Conservation (phyloP, 495 filamentous ascomycete species). For the Podospora pseudoanserina region DNA sequence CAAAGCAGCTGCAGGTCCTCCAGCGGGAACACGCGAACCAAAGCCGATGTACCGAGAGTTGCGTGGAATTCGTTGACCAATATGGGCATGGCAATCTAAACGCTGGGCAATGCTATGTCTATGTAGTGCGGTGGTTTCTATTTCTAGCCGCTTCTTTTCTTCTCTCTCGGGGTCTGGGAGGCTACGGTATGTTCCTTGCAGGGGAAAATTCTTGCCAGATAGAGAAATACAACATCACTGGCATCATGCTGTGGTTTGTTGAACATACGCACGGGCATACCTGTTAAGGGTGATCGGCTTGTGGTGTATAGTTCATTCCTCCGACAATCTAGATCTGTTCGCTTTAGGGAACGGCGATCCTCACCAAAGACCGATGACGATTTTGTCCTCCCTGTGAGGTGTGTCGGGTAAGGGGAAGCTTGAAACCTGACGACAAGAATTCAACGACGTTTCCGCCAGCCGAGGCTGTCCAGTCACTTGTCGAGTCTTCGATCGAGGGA, state of each 20-base stretch:
- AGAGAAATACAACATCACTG: neutral
- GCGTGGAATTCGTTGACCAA: neutral
- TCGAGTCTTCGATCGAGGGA: neutral
- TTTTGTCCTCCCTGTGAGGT: neutral
- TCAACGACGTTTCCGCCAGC: neutral
- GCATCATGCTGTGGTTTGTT: neutral
- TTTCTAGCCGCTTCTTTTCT: neutral
- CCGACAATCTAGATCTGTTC: neutral
- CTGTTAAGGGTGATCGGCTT: neutral
- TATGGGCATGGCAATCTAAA: neutral
- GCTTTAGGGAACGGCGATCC: neutral
- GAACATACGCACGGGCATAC: neutral
- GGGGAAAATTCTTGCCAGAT: neutral
- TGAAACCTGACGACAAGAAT: neutral
- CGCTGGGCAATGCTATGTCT: neutral
- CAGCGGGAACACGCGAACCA: constrained; percentile 2
- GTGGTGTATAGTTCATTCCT: neutral
- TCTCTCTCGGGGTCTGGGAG: neutral
- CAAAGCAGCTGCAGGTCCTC: neutral
- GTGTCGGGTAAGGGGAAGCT: neutral
- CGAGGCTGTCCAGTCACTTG: neutral
- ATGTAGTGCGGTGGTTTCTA: neutral
- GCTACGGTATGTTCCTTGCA: neutral
- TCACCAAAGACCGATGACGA: neutral
- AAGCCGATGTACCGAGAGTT: neutral